Conservation (phyloP, 1,284 basidiomycete genomes). For the Cryptococcus hybrid region DNA sequence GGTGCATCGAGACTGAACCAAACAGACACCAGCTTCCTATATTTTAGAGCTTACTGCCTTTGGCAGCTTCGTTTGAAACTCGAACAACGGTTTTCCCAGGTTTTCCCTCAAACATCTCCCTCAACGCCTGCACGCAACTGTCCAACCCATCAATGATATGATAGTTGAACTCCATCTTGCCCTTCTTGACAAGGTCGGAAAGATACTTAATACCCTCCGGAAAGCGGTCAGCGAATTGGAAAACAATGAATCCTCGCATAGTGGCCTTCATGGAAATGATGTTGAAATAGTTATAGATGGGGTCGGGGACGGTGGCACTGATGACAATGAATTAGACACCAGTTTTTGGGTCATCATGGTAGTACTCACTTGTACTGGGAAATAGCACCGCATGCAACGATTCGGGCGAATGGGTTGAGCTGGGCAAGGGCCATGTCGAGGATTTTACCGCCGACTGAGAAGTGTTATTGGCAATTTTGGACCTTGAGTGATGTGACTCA, state of each 20-base stretch:
- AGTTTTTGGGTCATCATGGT: background rate
- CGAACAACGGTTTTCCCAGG: constrained; percentile 72
- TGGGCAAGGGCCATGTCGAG: constrained; percentile 70
- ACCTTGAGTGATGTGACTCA: constrained; percentile 15
- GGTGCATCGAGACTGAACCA: too few relatives aligned
- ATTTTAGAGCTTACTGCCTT: background rate
- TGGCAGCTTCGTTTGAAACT: background rate
- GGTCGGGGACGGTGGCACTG: constrained; percentile 31
- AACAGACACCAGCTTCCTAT: too few relatives aligned
- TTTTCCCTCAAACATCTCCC: constrained; percentile 74
- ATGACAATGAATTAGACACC: background rate
- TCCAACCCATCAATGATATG: constrained; percentile 70
- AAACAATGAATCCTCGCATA: constrained; percentile 77
- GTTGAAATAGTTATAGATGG: constrained; percentile 51
- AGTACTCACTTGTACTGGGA: constrained; percentile 47
- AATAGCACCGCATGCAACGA: constrained; percentile 76
- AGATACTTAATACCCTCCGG: constrained; percentile 52
- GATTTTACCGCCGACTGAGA: constrained; percentile 67
- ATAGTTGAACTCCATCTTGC: constrained; percentile 78
- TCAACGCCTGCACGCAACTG: constrained; percentile 65
- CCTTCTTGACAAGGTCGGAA: constrained; percentile 57
- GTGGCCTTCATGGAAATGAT: constrained; percentile 73
- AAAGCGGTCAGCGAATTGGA: constrained; percentile 57
- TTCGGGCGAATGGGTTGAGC: constrained; percentile 71
- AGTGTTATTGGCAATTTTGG: constrained; percentile 18